Percentiles rank a stretch among this genome's conserved stretches.
Conservation (phyloP, 805 yeast species). For the Monosporozyma yasuniensis region DNA sequence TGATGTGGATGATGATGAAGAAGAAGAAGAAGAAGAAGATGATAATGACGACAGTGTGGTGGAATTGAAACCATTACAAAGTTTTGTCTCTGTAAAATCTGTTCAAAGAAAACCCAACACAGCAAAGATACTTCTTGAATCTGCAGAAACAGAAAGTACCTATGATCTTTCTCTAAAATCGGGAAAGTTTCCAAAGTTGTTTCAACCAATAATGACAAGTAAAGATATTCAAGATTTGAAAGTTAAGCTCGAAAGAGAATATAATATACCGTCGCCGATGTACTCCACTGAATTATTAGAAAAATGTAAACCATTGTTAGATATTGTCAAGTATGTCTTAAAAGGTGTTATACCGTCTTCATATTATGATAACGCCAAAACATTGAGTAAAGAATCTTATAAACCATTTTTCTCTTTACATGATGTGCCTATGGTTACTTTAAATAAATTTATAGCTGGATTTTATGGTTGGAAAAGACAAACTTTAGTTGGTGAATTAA, state of each 20-base stretch:
- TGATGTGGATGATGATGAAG: not conserved
- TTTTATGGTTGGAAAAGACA: conserved; percentile 55
- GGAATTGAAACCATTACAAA: not conserved
- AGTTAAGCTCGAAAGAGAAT: not conserved
- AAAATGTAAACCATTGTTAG: conserved; percentile 24
- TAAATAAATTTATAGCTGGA: conserved; percentile 45
- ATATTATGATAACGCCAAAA: conserved; percentile 44
- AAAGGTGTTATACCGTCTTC: conserved; percentile 38
- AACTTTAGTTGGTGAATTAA: conserved; percentile 37
- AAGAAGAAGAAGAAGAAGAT: too few species aligned
- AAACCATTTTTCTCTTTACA: conserved; percentile 37
- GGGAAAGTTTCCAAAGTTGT: not conserved
- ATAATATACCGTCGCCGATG: conserved; percentile 14
- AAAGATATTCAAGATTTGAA: not conserved
- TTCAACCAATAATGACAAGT: not conserved
- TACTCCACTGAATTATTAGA: not conserved
- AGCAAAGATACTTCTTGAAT: not conserved
- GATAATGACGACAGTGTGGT: not conserved
- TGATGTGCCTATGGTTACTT: conserved; percentile 40
- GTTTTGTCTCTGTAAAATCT: not conserved
- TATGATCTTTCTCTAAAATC: not conserved
- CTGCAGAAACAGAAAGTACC: not conserved
- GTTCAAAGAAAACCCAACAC: not conserved
- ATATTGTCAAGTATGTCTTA: conserved; percentile 34
- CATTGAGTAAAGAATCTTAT: conserved; percentile 32